Conservation (phyloP, 2,329 filamentous ascomycete genomes). For the Lasiodiplodia hormozganensis region DNA sequence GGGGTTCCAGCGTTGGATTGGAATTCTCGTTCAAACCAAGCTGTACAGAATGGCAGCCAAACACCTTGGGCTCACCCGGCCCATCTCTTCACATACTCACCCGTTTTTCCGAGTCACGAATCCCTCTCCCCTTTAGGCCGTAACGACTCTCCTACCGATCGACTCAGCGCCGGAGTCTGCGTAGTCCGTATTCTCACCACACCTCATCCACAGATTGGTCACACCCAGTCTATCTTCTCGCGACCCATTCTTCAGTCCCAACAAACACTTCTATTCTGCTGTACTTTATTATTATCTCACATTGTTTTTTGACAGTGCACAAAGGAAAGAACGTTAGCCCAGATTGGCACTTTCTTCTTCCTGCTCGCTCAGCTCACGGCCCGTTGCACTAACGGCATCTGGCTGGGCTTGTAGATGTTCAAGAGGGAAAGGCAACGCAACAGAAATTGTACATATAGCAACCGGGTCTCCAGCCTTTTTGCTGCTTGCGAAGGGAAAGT, state of each 20-base stretch:
- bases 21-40: constrained; percentile 3
- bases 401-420: constrained; percentile 6
- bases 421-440: constrained; percentile 3
- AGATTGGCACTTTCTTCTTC: constrained; percentile 14
- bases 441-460: constrained; percentile 27
- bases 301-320: constrained; percentile 16
- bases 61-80: constrained; percentile 10
- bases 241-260: constrained; percentile 16
- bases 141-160: constrained; percentile 26
- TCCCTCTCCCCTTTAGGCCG: constrained; percentile 8
- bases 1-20: background rate
- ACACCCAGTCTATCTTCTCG: background rate
- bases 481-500: background rate
- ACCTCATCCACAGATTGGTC: constrained; percentile 18
- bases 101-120: constrained; percentile 12
- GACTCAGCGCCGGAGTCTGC: constrained; percentile 23
- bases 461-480: constrained; percentile 3
- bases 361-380: constrained; percentile 11
- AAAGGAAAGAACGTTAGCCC: constrained; percentile 5
- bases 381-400: background rate
- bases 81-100: constrained; percentile 22
- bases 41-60: constrained; percentile 26
- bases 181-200: constrained; percentile 18
- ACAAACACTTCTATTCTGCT: constrained; percentile 23
- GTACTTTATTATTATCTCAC: constrained; percentile 24